Percentiles rank a stretch among this genome's conserved stretches.
Conservation (phyloP, 306 rosid genomes). For the Quercus robur region DNA sequence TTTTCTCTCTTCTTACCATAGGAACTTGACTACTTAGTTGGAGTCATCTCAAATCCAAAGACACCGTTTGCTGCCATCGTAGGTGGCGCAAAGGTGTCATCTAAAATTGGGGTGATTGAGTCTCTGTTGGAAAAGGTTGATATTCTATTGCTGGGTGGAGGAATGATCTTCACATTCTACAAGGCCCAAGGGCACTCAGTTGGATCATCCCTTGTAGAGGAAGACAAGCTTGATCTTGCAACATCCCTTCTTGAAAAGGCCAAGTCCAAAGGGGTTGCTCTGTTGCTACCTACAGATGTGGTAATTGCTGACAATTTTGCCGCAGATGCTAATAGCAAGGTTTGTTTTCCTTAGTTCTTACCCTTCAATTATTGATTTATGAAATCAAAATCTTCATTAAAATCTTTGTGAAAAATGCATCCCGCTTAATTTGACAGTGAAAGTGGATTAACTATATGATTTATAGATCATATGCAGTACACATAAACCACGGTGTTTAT, state of each 20-base stretch:
- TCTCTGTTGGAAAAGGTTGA: constrained; percentile 80
- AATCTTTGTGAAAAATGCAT: background rate
- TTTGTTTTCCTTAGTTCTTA: constrained; percentile 2
- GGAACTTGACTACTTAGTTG: constrained; percentile 91
- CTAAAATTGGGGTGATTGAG: constrained; percentile 89
- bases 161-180: constrained; percentile 92
- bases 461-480: background rate
- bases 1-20: constrained; percentile 27
- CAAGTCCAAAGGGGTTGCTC: constrained; percentile 74
- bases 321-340: constrained; percentile 89
- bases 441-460: background rate
- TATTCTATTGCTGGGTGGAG: constrained; percentile 74
- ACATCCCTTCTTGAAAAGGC: constrained; percentile 74
- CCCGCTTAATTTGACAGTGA: background rate
- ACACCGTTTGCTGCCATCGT: constrained; percentile 91
- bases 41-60: constrained; percentile 86
- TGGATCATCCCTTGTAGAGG: constrained; percentile 92
- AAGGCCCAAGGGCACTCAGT: constrained; percentile 83
- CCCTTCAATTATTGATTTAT: background rate
- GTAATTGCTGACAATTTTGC: constrained; percentile 88
- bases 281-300: constrained; percentile 87
- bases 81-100: constrained; percentile 90
- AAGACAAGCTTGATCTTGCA: constrained; percentile 77
- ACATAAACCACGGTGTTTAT: background rate
- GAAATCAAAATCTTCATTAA: background rate